These are phyloP conservation scores for Pythium guiyangense DNA, from an alignment of 352 stramenopile genomes.

Conservation along the genomic window DNA sequence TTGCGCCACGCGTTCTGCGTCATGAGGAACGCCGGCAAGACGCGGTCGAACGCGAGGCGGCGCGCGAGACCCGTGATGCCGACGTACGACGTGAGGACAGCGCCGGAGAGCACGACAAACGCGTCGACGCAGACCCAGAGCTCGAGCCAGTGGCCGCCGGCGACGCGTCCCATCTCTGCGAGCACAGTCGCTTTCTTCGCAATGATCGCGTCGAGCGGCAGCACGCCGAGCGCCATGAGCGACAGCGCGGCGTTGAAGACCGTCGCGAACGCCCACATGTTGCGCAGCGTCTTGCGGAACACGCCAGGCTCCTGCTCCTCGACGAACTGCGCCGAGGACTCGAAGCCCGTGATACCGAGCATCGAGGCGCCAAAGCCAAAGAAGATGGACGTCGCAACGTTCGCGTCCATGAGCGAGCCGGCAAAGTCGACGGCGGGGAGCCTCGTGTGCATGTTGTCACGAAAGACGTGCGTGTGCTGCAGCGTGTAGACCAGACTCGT, in stretches of 20 bases:
- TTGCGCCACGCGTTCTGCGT: conserved; percentile 51
- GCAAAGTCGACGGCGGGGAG: conserved; percentile 57
- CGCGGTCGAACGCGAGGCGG: conserved; percentile 65
- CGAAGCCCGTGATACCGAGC: conserved; percentile 87
- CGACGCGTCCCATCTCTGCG: conserved; percentile 47
- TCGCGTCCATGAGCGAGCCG: conserved; percentile 31
- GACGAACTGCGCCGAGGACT: conserved; percentile 84
- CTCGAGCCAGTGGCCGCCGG: conserved; percentile 35
- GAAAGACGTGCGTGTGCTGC: conserved; percentile 47
- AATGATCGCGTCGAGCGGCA: conserved; percentile 63
- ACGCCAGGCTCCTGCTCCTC: conserved; percentile 79
- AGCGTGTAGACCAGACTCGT: conserved; percentile 49
- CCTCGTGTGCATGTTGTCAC: conserved; percentile 51
- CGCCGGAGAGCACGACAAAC: conserved; percentile 85
- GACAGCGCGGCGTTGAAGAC: conserved; percentile 84
- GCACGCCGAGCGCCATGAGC: conserved; percentile 57
- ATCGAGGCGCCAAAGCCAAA: conserved; percentile 77
- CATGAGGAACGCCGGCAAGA: conserved; percentile 48
- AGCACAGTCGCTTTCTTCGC: conserved; percentile 56
- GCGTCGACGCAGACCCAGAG: conserved; percentile 69
- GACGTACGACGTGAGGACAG: conserved; percentile 80
- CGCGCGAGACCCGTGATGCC: conserved; percentile 71
- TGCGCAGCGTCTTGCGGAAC: conserved; percentile 70
- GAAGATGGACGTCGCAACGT: conserved; percentile 46
- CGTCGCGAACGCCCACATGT: conserved; percentile 74